Evolutionary conservation across 345 rosid species (phyloP).

Genomic region (Arabis alpina): DNA sequence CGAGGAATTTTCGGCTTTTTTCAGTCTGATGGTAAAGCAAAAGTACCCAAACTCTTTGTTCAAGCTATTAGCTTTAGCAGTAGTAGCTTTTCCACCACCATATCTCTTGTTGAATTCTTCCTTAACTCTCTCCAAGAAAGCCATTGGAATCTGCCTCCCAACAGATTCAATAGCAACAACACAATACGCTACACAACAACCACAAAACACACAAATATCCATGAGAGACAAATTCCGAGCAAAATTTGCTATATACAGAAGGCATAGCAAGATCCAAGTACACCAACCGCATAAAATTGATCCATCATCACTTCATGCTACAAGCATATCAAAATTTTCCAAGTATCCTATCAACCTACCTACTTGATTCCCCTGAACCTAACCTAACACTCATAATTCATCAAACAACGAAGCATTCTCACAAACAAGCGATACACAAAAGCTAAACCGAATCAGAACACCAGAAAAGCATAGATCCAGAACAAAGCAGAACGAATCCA

Average conservation of each 20-base stretch:
- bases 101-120: slow-evolving; percentile 84
- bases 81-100: slow-evolving; percentile 88
- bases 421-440: slow-evolving; percentile 5
- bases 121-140: slow-evolving; percentile 77
- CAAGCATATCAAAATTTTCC: background rate
- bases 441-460: background rate
- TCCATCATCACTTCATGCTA: too few species aligned
- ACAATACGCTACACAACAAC: slow-evolving; percentile 81
- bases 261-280: background rate
- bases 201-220: too few species aligned
- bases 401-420: background rate
- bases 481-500: too few species aligned
- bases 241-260: background rate
- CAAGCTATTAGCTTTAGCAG: slow-evolving; percentile 71
- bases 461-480: too few species aligned
- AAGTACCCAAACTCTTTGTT: slow-evolving; percentile 79
- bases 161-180: slow-evolving; percentile 92
- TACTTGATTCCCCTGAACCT: too few species aligned
- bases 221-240: background rate
- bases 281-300: background rate
- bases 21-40: background rate
- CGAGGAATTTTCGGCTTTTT: too few species aligned
- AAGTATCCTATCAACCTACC: too few species aligned
- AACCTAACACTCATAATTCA: background rate
- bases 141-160: slow-evolving; percentile 90